phyloP scores from a whole-genome alignment of 768 basidiomycete species.

The Boletus bicolor region DNA sequence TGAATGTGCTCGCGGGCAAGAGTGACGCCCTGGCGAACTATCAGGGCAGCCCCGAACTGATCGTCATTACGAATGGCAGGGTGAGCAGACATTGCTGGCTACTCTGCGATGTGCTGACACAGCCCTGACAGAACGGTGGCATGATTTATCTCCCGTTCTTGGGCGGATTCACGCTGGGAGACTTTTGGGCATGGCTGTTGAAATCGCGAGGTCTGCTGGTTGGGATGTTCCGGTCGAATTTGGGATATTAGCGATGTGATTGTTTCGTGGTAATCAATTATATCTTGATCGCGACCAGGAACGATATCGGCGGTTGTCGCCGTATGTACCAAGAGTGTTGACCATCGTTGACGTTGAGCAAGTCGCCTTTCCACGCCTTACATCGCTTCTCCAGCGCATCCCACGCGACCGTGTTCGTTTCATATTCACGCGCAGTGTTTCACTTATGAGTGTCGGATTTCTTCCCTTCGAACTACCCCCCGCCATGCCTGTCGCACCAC shows the following conservation, averaged over 20 bases:
- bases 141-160: conserved; percentile 38
- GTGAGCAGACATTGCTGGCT: conserved; percentile 30
- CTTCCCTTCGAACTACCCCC: conserved; percentile 19
- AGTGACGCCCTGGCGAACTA: conserved; percentile 38
- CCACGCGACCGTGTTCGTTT: conserved; percentile 2
- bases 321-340: too few species aligned
- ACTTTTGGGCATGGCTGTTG: conserved; percentile 39
- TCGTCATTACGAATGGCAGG: conserved; percentile 53
- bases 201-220: conserved; percentile 38
- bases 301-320: neutral
- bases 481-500: conserved; percentile 21
- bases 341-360: neutral
- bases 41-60: conserved; percentile 49
- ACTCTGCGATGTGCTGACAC: conserved; percentile 1
- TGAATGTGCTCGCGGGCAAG: conserved; percentile 40
- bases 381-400: conserved; percentile 1
- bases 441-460: conserved; percentile 7
- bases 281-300: conserved; percentile 6
- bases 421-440: too few species aligned
- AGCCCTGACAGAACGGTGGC: conserved; percentile 37
- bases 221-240: conserved; percentile 23
- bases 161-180: conserved; percentile 45
- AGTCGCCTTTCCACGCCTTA: conserved; percentile 12
- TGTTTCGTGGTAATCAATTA: conserved; percentile 17
- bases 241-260: conserved; percentile 24